Evolutionary conservation across 176 grass and related monocot species (phyloP).

Genomic region (Pontederia paniculata): DNA sequence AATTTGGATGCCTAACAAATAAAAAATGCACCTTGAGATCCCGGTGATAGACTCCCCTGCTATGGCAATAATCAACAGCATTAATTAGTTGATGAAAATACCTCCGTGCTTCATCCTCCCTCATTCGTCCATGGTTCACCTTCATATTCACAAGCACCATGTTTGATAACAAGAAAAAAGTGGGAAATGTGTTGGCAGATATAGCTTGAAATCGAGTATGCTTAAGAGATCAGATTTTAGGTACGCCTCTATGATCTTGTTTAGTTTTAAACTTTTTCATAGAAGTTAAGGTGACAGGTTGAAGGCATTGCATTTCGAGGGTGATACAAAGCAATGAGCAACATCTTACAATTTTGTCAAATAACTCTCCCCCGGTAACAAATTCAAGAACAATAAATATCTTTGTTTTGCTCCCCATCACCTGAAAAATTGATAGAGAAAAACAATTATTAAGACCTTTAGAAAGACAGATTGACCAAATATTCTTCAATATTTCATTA

Average conservation of each 20-base stretch:
- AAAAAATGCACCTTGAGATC: constrained; percentile 67
- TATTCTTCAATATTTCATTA: too few species aligned
- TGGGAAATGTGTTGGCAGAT: constrained; percentile 6
- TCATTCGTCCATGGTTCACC: constrained; percentile 87
- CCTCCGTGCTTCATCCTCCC: constrained; percentile 82
- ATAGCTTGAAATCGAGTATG: background rate
- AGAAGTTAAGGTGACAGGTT: constrained; percentile 8
- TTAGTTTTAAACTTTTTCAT: background rate
- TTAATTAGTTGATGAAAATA: constrained; percentile 96
- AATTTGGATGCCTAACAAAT: background rate
- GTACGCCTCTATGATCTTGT: too few species aligned
- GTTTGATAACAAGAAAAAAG: constrained; percentile 11
- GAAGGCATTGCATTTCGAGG: background rate
- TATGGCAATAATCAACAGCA: constrained; percentile 94
- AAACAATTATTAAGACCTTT: constrained; percentile 1
- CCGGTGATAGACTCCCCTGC: constrained; percentile 93
- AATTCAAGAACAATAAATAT: constrained; percentile 97
- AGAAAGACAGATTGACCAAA: constrained; percentile 1
- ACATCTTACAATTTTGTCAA: constrained; percentile 91
- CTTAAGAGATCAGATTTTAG: too few species aligned
- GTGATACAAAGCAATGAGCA: too few species aligned
- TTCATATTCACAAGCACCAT: constrained; percentile 21
- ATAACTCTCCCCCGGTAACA: constrained; percentile 93
- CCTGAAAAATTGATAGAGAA: constrained; percentile 37
- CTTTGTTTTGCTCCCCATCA: constrained; percentile 98